Conservation (phyloP, 495 filamentous ascomycete genomes). For the Xanthoparmelia taractica region DNA sequence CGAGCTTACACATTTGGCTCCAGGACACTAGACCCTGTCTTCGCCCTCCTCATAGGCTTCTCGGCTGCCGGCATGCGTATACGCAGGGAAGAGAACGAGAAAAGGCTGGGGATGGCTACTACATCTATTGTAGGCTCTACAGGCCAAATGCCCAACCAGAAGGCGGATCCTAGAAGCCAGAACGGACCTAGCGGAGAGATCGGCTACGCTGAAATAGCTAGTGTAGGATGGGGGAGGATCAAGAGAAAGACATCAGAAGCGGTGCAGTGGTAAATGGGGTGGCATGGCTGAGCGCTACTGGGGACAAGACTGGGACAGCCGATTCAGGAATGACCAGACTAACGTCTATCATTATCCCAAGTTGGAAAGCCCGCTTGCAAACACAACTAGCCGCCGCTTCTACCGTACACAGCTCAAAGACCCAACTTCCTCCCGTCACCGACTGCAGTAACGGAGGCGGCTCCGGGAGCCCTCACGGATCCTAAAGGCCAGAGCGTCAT, state of each 20-base stretch:
- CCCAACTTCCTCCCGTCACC: neutral
- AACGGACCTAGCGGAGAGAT: slow-evolving; percentile 23
- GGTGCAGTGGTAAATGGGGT: neutral
- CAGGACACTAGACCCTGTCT: slow-evolving; percentile 75
- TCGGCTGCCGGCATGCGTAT: slow-evolving; percentile 50
- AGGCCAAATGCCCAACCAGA: slow-evolving; percentile 30
- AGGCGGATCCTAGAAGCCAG: slow-evolving; percentile 26
- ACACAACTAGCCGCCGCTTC: no score
- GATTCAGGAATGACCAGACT: neutral
- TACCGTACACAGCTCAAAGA: neutral
- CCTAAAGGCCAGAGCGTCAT: neutral
- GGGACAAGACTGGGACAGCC: neutral
- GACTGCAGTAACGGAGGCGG: neutral
- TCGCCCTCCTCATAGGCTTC: slow-evolving; percentile 73
- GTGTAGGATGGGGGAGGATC: slow-evolving; percentile 23
- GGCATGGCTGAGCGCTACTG: neutral
- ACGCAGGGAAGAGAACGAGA: slow-evolving; percentile 73
- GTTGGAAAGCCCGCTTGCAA: neutral
- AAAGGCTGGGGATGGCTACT: slow-evolving; percentile 32
- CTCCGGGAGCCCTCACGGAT: neutral
- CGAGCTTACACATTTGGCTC: neutral
- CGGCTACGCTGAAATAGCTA: slow-evolving; percentile 31
- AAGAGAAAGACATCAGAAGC: neutral
- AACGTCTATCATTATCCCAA: neutral
- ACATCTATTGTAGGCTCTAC: slow-evolving; percentile 26